phyloP scores from a whole-genome alignment of 345 rosid species.

The Arabidopsis suecica region DNA sequence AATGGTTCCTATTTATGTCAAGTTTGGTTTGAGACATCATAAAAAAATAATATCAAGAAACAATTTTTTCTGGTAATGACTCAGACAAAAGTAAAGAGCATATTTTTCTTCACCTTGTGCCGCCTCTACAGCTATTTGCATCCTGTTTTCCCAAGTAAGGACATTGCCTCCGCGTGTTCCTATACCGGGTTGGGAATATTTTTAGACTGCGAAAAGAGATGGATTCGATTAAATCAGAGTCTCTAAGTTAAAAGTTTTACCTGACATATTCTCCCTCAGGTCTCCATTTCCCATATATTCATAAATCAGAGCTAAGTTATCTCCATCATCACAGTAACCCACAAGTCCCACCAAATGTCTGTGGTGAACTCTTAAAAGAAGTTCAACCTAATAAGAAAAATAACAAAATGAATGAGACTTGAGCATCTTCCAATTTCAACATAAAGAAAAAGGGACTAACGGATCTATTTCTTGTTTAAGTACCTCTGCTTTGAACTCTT shows the following conservation, averaged over 20 bases:
- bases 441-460: neutral
- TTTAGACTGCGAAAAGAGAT: neutral
- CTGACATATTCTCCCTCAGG: conserved; percentile 50
- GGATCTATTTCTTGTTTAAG: neutral
- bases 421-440: no score
- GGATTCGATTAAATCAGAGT: neutral
- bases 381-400: conserved; percentile 48
- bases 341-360: conserved; percentile 53
- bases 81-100: no score
- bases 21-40: neutral
- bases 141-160: conserved; percentile 56
- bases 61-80: neutral
- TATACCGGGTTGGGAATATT: conserved; percentile 16
- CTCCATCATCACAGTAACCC: conserved; percentile 57
- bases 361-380: conserved; percentile 57
- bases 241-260: conserved; percentile 9
- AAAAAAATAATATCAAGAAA: neutral
- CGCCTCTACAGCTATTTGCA: conserved; percentile 55
- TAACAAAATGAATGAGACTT: neutral
- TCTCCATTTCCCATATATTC: conserved; percentile 60
- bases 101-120: conserved; percentile 55
- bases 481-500: conserved; percentile 51
- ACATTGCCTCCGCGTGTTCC: conserved; percentile 29
- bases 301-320: conserved; percentile 51
- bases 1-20: neutral